Base-by-base conservation (phyloP, 306 rosid species). In the Glycine tomentella region DNA sequence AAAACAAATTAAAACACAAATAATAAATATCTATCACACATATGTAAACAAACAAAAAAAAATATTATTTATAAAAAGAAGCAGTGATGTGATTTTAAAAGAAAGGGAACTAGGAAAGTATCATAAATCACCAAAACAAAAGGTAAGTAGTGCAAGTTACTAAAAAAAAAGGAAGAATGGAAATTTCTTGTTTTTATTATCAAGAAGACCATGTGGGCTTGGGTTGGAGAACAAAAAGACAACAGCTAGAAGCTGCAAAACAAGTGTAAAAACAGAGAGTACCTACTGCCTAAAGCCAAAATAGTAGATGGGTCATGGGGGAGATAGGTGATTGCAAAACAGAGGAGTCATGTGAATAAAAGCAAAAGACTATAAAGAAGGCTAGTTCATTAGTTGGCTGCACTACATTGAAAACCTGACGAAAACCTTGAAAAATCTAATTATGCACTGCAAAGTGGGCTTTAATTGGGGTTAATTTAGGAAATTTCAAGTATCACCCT, bases 21-120 rank as follows among this genome's bases (percentile, higher is more conserved):
- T 50, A 72, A 51, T n/a, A 63, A 53, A 63, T 64, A 48, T 42
- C 46, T 33, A 48, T 50, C 56, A 61, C 17, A 49, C 79, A 80
- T 11, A n/a, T n/a, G n/a, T n/a, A 25, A 25, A 25, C 31, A 25
- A 25, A 25, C 31, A 12, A 7, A 55, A 55, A n/a, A 2, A 15
- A 6, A n/a, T 3, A 55, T 6, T 13, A 12, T 34, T 36, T 38
- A 61, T 31, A 3, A 2, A 64, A 63, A 59, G 16, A 20, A 46
- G 13, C 16, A 50, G 12, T 50, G 20, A 62, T 38, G 56, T 36
- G 42, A 9, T 9, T 10, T n/a, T 13, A 2, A 13, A 40, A 50
- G 51, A 8, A 9, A 58, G 13, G 44, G 31, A 2, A 10, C 15
- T 16, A 64, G 14, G 9, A 6, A 4, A 40, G 44, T 40, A 40